Base-by-base conservation (phyloP, 208 protist species). In the Leptomonas seymouri region DNA sequence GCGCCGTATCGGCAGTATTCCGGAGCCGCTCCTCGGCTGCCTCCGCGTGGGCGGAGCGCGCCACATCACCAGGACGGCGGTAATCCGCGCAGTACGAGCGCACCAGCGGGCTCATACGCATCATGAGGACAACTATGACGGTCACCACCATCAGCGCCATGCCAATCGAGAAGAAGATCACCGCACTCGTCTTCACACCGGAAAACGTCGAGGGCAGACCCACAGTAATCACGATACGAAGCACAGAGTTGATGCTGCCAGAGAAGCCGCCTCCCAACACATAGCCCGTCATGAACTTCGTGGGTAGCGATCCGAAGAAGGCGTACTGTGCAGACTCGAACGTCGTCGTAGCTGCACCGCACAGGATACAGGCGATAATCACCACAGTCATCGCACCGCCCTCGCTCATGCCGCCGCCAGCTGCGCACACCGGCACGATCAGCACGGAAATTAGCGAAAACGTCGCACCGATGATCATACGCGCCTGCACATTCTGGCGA, bases 251-350 rank as follows among this genome's bases (percentile, higher is more conserved):
- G 53, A 81, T 64, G 53, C 68, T 67, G 64, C 79, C 79, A 30
- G 79, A 84, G 44, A 84, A 70, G 18, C 79, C 79, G 25, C 74
- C 69, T 25, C 79, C 79, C 59, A 84, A 65, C 36, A 84, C 75
- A 25, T 78, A 77, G 57, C 56, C 74, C 1, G 64, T 72, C 56
- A 85, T 77, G 75, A 73, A 85, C 45, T 50, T 53, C 8, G 74
- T 78, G 6, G 80, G 80, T 31, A 85, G 50, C 0, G 80, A 63
- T 2, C 80, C 71, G 55, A 75, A 85, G 23, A 81, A 72, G 15
- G 75, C 67, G 64, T 75, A 81, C 30, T 68, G 30, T 7, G 80
- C 58, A 7, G 80, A 80, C 42, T 81, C 64, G 53, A 81, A 65
- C 30, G 71, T 27, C 4, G 74, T 68, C 25, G 80, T 81, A 20